Base-by-base conservation (phyloP, 306 rosid species). In the Lathyrus sativus region DNA sequence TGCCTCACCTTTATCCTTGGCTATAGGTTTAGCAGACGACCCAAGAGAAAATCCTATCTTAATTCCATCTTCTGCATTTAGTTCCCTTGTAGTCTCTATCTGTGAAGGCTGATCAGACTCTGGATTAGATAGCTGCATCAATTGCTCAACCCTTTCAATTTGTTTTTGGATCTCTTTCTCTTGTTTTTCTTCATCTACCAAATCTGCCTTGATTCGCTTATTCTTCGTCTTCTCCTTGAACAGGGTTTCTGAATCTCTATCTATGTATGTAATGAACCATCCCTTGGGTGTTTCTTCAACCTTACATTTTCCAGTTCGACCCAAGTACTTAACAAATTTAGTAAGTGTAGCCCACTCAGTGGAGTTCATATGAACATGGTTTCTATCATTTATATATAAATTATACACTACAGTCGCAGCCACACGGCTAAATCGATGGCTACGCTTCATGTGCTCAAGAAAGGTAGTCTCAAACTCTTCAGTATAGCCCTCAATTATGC, bases 321-420 rank as follows among this genome's bases (percentile, higher is more conserved):
- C 96, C 83, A 92, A 81, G 76, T 92, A 65, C 85, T 92, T 92
- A 31, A 92, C 82, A 69, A 92, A 92, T 64, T 92, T 90, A 1
- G 96, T 92, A 31, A 92, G 85, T 0, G 93, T 89, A 13, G 88
- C 88, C 98, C 96, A 92, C 75, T 83, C 11, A 0, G 90, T 92
- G 12, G 96, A 86, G 60, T 92, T 92, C 98, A 89, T 92, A 61
- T 92, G 98, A 62, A 89, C 5, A 7, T 92, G 98, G 70, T 89
- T 96, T 51, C 96, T 74, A 39, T 89, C 91, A 19, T 73, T 88
- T 39, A 92, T 92, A 68, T 89, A 92, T 70, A 88, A 95, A 24
- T 92, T 92, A 81, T 92, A 92, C 24, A 92, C 93, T 1, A 92
- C 98, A 7, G 95, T 92, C 6, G 96, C 96, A 4, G 96, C 98